Percentiles rank a stretch among this genome's conserved stretches.
Conservation (phyloP, 2,329 filamentous ascomycete genomes). For the Fusarium stilboides region DNA sequence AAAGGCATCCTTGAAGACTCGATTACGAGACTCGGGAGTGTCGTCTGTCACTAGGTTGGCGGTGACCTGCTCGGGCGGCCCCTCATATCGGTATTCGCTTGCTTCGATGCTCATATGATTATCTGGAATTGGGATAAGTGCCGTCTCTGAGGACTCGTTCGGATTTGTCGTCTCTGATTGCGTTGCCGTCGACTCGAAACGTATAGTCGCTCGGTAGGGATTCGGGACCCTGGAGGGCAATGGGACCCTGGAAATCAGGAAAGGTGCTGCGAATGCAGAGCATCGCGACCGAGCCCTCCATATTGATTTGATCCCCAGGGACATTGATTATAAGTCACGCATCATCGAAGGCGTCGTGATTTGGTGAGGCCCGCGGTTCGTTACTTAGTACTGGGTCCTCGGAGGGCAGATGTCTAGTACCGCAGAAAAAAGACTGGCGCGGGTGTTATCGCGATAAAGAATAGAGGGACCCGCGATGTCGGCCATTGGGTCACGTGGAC, state of each 20-base stretch:
- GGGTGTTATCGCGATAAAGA: conserved; percentile 43
- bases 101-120: conserved; percentile 12
- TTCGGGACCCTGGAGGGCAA: conserved; percentile 39
- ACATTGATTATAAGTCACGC: conserved; percentile 62
- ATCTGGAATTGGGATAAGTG: not conserved
- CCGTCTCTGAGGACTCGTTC: conserved; percentile 11
- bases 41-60: conserved; percentile 33
- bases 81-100: conserved; percentile 4
- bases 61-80: conserved; percentile 19
- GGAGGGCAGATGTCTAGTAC: conserved; percentile 13
- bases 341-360: conserved; percentile 50
- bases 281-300: conserved; percentile 59
- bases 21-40: conserved; percentile 44
- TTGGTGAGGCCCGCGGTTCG: conserved; percentile 20
- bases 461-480: conserved; percentile 33
- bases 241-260: conserved; percentile 41
- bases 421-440: conserved; percentile 41
- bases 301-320: conserved; percentile 61
- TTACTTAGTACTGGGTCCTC: conserved; percentile 30
- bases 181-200: conserved; percentile 43
- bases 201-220: conserved; percentile 22
- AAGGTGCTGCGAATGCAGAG: conserved; percentile 47
- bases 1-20: conserved; percentile 52
- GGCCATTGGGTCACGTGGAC: conserved; percentile 33
- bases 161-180: conserved; percentile 5